Base-by-base conservation (phyloP, 2,329 filamentous ascomycete species). In the Cladosporium halotolerans region DNA sequence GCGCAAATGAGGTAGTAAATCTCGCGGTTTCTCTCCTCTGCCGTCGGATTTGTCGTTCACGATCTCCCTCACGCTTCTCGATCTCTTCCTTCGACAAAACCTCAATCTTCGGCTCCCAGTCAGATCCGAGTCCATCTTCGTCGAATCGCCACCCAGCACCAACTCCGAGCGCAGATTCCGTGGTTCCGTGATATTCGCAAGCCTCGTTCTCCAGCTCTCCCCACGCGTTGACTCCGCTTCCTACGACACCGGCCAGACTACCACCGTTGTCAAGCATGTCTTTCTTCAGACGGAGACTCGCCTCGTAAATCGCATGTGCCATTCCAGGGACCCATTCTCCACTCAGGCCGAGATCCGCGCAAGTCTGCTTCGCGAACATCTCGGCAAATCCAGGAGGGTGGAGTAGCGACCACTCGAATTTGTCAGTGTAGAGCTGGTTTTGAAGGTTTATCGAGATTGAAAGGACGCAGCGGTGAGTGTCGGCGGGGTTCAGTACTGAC, bases 121-220 rank as follows among this genome's bases (percentile, higher is more conserved):
- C 75, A 36, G 69, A 69, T 40, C 73, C 91, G 3, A 97, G 78
- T 55, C 89, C 86, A 65, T 97, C 93, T 2, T 89, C 88, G 60
- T 99, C 93, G 67, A 96, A 96, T 58, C 93, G 81, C 92, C 93
- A 97, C 2, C 93, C 93, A 11, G 91, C 90, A 55, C 91, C 88
- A n/a, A 86, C 84, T 2, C 76, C 75, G 3, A 69, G 52, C 6
- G 66, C 65, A 18, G 65, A 58, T 16, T 64, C 61, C 7, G 63
- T 67, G n/a, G 66, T 67, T 11, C 67, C 68, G 43, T 70, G 68
- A 42, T 63, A 68, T 60, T 90, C 85, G 8, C 88, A 88, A 2
- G 91, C 88, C 66, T 96, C 89, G 65, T 96, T 96, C 59, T 92
- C 88, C 46, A 96, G 84, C 57, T 95, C 89, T 11, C 81, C 80